Conservation (phyloP, 192 early-diverging fungal species). For the Jimgerdemannia flammicorona region DNA sequence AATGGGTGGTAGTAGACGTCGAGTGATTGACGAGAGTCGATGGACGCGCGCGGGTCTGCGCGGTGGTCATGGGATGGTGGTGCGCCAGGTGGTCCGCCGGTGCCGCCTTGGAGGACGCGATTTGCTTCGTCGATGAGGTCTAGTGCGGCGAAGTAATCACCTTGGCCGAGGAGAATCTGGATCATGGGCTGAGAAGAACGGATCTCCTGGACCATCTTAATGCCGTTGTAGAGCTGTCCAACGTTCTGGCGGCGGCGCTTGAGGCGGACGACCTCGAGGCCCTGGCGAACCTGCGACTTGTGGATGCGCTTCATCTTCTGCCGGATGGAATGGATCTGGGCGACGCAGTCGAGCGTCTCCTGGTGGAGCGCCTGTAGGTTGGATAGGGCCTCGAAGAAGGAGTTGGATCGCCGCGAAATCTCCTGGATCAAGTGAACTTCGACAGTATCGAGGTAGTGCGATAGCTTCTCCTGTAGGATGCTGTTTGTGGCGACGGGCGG, state of each 20-base stretch:
- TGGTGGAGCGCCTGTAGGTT: constrained; percentile 91
- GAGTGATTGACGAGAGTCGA: constrained; percentile 16
- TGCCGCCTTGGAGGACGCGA: constrained; percentile 46
- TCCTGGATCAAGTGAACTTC: constrained; percentile 93
- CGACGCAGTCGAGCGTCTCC: constrained; percentile 87
- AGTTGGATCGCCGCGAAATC: constrained; percentile 89
- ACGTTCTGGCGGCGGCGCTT: constrained; percentile 75
- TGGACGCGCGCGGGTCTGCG: constrained; percentile 11
- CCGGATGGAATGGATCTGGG: constrained; percentile 79
- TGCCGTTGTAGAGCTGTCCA: constrained; percentile 56
- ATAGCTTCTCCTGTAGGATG: constrained; percentile 86
- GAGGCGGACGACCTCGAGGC: constrained; percentile 78
- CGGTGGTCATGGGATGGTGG: constrained; percentile 33
- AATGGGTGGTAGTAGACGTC: constrained; percentile 40
- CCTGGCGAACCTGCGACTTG: constrained; percentile 64
- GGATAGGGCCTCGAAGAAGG: constrained; percentile 93
- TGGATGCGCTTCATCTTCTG: constrained; percentile 61
- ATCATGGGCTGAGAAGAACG: constrained; percentile 80
- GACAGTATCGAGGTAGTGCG: constrained; percentile 87
- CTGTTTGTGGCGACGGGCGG: constrained; percentile 57
- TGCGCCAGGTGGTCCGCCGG: constrained; percentile 14
- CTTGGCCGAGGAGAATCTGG: constrained; percentile 73
- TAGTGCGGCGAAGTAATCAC: constrained; percentile 85
- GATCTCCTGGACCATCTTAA: constrained; percentile 73
- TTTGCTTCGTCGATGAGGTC: constrained; percentile 85